Evolutionary conservation across 1,284 basidiomycete genomes (phyloP).

Genomic region (Cutaneotrichosporon sp.): DNA sequence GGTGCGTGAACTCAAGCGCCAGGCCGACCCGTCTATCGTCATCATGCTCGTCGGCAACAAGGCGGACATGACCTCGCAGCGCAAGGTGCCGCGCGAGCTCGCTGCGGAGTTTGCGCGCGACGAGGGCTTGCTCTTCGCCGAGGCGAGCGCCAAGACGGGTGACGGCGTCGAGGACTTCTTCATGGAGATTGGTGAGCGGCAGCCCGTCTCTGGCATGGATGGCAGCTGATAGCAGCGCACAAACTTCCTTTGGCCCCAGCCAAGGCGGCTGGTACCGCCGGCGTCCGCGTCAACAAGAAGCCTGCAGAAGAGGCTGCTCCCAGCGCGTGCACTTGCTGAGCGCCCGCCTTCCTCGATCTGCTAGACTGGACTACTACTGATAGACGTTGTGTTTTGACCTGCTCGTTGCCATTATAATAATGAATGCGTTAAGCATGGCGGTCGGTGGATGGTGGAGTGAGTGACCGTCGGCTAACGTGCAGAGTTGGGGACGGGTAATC

Average conservation of each 20-base stretch:
- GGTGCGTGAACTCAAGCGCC: constrained; percentile 94
- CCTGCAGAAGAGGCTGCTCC: constrained; percentile 11
- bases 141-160: constrained; percentile 92
- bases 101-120: constrained; percentile 92
- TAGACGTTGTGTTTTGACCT: constrained; percentile 3
- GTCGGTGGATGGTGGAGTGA: neutral
- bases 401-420: constrained; percentile 6
- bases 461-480: neutral
- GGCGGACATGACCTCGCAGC: constrained; percentile 74
- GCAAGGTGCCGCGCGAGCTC: constrained; percentile 71
- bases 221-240: constrained; percentile 36
- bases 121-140: constrained; percentile 91
- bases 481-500: neutral
- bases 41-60: constrained; percentile 97
- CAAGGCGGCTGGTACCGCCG: constrained; percentile 24
- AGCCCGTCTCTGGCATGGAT: no score
- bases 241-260: constrained; percentile 46
- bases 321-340: constrained; percentile 25
- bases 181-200: constrained; percentile 63
- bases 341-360: neutral
- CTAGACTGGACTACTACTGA: constrained; percentile 6
- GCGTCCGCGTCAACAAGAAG: constrained; percentile 40
- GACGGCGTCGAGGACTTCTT: constrained; percentile 88
- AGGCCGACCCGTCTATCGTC: constrained; percentile 94
- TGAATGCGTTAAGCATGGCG: neutral